These are phyloP conservation scores for Candida silvatica DNA, from an alignment of 805 yeast species.

Conservation along the genomic window DNA sequence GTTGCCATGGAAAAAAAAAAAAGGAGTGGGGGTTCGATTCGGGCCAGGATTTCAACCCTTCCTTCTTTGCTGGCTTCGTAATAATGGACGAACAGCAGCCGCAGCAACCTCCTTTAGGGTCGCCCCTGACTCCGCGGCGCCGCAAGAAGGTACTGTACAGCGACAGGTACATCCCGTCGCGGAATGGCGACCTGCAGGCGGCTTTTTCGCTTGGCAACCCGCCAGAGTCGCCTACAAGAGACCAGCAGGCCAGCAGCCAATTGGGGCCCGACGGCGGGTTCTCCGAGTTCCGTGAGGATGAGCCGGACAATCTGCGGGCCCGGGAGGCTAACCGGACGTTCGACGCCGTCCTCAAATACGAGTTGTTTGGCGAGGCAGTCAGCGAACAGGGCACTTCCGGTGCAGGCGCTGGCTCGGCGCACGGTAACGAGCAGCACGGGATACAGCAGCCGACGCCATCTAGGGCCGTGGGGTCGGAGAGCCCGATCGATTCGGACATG, in stretches of 20 bases:
- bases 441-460: too few species aligned
- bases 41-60: not conserved
- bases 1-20: not conserved
- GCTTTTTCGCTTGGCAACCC: slow-evolving; percentile 49
- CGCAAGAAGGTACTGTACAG: slow-evolving; percentile 45
- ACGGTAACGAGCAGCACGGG: too few species aligned
- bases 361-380: slow-evolving; percentile 82
- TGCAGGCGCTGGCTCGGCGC: slow-evolving; percentile 6
- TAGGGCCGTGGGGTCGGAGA: slow-evolving; percentile 8
- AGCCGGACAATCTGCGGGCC: slow-evolving; percentile 58
- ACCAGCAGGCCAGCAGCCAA: too few species aligned
- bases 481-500: not conserved
- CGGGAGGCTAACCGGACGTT: slow-evolving; percentile 85
- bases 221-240: not conserved
- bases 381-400: slow-evolving; percentile 7
- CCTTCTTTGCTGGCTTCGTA: too few species aligned
- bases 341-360: slow-evolving; percentile 78
- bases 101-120: slow-evolving; percentile 14
- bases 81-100: not conserved
- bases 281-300: slow-evolving; percentile 24
- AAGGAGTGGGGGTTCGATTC: slow-evolving; percentile 2
- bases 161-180: slow-evolving; percentile 81
- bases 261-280: not conserved
- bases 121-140: slow-evolving; percentile 41
- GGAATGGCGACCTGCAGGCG: slow-evolving; percentile 85